Conservation (phyloP, 1,139 yeast species). For the Saccharomyces uvarum region DNA sequence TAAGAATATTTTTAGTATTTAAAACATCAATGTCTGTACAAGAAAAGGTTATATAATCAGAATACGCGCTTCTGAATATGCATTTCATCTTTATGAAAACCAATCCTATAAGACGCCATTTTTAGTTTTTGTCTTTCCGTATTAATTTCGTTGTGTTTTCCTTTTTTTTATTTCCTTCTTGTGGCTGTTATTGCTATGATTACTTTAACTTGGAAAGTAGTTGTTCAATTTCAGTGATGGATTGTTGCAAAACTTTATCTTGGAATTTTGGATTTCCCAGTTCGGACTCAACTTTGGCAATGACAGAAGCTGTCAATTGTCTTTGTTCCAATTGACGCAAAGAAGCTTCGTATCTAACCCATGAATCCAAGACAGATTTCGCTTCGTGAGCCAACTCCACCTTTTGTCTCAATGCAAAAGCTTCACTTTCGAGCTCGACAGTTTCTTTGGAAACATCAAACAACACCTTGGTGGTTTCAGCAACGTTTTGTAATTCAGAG, state of each 20-base stretch:
- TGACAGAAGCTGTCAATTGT: constrained; percentile 79
- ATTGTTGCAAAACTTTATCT: constrained; percentile 82
- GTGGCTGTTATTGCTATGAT: background rate
- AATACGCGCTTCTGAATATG: background rate
- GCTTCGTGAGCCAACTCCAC: constrained; percentile 86
- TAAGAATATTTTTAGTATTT: background rate
- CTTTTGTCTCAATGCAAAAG: constrained; percentile 86
- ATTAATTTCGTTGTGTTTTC: background rate
- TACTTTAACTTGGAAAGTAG: constrained; percentile 44
- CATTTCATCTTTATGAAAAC: background rate
- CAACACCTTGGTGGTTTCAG: constrained; percentile 80
- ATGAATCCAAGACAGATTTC: constrained; percentile 89
- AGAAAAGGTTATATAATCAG: background rate
- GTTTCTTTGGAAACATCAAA: constrained; percentile 95
- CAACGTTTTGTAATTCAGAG: constrained; percentile 84
- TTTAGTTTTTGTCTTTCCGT: background rate
- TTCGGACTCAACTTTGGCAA: constrained; percentile 82
- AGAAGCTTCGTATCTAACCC: constrained; percentile 97
- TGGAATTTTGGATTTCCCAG: constrained; percentile 85
- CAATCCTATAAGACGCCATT: background rate
- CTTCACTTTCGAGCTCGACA: constrained; percentile 87
- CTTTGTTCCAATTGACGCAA: constrained; percentile 95
- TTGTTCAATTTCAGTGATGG: constrained; percentile 86
- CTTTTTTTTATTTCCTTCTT: background rate
- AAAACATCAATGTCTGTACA: background rate